A percentile compares a stretch with the other conserved stretches of the same genome.
These are phyloP conservation scores for Taiwanofungus camphoratus DNA, from an alignment of 1,284 basidiomycete genomes.

Conservation along the genomic window DNA sequence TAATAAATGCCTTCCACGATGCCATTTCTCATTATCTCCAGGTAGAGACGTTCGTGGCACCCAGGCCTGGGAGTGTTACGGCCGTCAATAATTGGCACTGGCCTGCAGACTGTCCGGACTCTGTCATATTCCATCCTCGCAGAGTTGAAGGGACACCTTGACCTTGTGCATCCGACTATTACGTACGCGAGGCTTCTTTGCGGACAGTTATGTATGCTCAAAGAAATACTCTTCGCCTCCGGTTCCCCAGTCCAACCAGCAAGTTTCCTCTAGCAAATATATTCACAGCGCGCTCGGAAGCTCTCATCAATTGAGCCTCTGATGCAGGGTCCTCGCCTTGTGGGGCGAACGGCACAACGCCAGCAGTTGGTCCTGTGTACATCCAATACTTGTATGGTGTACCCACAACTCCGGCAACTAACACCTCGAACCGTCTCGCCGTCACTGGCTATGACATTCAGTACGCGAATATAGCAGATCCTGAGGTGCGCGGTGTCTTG, in stretches of 20 bases:
- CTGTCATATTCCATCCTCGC: conserved; percentile 33
- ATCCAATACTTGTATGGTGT: conserved; percentile 48
- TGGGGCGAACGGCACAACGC: conserved; percentile 31
- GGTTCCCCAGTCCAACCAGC: conserved; percentile 18
- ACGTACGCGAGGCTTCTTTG: conserved; percentile 18
- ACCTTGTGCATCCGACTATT: conserved; percentile 31
- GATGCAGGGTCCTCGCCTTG: not conserved
- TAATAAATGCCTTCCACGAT: not conserved
- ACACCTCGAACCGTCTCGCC: conserved; percentile 42
- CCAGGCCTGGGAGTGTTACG: conserved; percentile 28
- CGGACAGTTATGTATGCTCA: not conserved
- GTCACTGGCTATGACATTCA: conserved; percentile 54
- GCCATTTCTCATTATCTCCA: conserved; percentile 9
- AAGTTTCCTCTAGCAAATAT: not conserved
- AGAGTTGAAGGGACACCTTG: conserved; percentile 28
- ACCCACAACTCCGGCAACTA: conserved; percentile 38
- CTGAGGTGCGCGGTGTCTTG: not conserved
- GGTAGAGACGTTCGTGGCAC: conserved; percentile 35
- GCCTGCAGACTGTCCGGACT: conserved; percentile 28
- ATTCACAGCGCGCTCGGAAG: not conserved
- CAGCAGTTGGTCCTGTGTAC: conserved; percentile 38
- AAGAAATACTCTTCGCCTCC: conserved; percentile 2
- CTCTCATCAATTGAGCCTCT: not conserved
- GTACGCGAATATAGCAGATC: conserved; percentile 31
- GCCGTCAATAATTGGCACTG: conserved; percentile 34